Conservation (phyloP, 2,329 filamentous ascomycete species). For the Helminthosporium solani region DNA sequence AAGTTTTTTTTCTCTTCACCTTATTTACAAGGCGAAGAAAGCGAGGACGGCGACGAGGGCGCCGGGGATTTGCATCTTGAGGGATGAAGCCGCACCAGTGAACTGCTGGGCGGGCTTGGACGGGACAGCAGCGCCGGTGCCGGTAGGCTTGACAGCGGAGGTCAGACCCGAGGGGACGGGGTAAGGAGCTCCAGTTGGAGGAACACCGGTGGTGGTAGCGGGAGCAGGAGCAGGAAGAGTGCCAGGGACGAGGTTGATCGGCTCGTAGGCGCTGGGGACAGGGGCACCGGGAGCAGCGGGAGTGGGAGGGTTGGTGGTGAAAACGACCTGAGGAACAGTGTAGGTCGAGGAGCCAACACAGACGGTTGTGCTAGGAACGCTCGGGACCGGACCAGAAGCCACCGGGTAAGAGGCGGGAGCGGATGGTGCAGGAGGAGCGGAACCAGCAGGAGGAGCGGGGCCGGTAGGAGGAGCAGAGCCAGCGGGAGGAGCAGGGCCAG, state of each 20-base stretch:
- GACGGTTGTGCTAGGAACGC: conserved; percentile 42
- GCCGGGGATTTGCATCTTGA: conserved; percentile 22
- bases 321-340: conserved; percentile 50
- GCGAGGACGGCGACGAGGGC: conserved; percentile 33
- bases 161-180: conserved; percentile 27
- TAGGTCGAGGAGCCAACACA: conserved; percentile 46
- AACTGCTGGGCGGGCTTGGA: conserved; percentile 27
- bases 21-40: conserved; percentile 36
- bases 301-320: conserved; percentile 44
- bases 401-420: conserved; percentile 11
- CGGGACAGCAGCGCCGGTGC: conserved; percentile 19
- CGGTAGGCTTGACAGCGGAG: conserved; percentile 23
- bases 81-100: conserved; percentile 35
- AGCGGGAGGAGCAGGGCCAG: conserved; percentile 9
- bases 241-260: conserved; percentile 40
- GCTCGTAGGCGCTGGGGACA: conserved; percentile 12
- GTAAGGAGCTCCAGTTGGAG: conserved; percentile 24
- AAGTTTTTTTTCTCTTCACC: background rate
- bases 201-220: conserved; percentile 32
- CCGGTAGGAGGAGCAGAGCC: conserved; percentile 10
- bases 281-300: conserved; percentile 25
- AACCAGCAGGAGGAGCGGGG: conserved; percentile 11
- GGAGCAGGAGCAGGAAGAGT: conserved; percentile 33
- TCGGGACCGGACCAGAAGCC: conserved; percentile 8
- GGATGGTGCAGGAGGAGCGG: conserved; percentile 9